Base-by-base conservation (phyloP, 1,284 basidiomycete species). In the Leccinum griseonigrum region DNA sequence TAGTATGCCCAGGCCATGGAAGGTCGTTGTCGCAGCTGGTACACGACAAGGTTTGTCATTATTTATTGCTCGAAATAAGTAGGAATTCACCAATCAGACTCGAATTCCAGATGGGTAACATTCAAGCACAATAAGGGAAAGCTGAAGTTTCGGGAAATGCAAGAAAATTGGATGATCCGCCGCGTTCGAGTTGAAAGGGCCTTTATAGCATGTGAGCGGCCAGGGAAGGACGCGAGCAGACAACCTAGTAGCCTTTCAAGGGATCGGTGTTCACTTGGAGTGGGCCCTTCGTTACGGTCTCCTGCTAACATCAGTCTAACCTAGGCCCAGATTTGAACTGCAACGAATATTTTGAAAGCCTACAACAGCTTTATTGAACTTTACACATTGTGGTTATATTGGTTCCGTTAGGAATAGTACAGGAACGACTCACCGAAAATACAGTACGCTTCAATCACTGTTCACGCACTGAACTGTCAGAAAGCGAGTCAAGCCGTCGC, bases 1-100 rank as follows among this genome's bases (percentile, higher is more conserved):
- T 16, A 61, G 32, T 18, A 66, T 65, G 18, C 58, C 62, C 26
- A 69, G 11, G 16, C 51, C 10, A 34, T 66, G 63, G 46, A 67
- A 68, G 14, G 58, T 54, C 2, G 60, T 22, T 14, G 59, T 52
- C 34, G 52, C 9, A 18, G 60, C 66, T 65, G 31, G 22, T 26
- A 22, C 11, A 57, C 13, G n/a, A 26, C 18, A 13, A 31, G 10
- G 18, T 31, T 60, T 7, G 28, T 64, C 57, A 54, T 6, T 16
- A n/a, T 26, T 5, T 22, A 3, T 13, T 16, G 3, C 18, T 46
- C 14, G 11, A 18, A 38, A 31, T 16, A 3, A 8, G 8, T 32
- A 18, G 28, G 22, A n/a, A 57, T 3, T 46, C 11, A 64, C 58
- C 63, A 14, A 61, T 61, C 13, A 61, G 9, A 22, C 9, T 43